Conservation (phyloP, 2,329 filamentous ascomycete genomes). For the Eutypella sp. region DNA sequence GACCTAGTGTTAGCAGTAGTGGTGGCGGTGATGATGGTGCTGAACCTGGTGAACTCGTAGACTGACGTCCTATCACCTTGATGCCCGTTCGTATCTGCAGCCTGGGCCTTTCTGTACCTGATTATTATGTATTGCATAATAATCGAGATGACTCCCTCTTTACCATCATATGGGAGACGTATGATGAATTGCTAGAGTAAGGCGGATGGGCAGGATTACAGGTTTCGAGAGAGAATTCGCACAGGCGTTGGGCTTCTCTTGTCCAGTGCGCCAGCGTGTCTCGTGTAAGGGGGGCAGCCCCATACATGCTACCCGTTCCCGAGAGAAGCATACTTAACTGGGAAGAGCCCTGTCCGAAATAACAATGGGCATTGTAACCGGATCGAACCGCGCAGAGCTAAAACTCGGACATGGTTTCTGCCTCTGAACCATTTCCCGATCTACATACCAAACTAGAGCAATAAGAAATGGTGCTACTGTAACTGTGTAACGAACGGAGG, state of each 20-base stretch:
- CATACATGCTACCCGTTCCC: background rate
- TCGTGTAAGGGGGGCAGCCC: background rate
- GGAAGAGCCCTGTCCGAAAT: background rate
- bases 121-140: background rate
- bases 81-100: background rate
- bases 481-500: too few relatives aligned
- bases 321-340: background rate
- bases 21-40: too few relatives aligned
- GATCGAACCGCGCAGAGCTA: background rate
- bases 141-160: slow-evolving; percentile 2
- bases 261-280: background rate
- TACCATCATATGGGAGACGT: background rate
- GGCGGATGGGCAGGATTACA: background rate
- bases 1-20: too few relatives aligned
- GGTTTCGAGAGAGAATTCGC: background rate
- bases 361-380: slow-evolving; percentile 1
- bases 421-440: background rate
- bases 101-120: too few relatives aligned
- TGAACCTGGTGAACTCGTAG: too few relatives aligned
- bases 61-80: too few relatives aligned
- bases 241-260: background rate
- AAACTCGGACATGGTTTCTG: background rate
- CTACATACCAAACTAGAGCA: too few relatives aligned
- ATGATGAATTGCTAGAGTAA: background rate
- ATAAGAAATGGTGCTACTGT: too few relatives aligned